phyloP scores from a whole-genome alignment of 208 protist species.

The Phytomonas francai region DNA sequence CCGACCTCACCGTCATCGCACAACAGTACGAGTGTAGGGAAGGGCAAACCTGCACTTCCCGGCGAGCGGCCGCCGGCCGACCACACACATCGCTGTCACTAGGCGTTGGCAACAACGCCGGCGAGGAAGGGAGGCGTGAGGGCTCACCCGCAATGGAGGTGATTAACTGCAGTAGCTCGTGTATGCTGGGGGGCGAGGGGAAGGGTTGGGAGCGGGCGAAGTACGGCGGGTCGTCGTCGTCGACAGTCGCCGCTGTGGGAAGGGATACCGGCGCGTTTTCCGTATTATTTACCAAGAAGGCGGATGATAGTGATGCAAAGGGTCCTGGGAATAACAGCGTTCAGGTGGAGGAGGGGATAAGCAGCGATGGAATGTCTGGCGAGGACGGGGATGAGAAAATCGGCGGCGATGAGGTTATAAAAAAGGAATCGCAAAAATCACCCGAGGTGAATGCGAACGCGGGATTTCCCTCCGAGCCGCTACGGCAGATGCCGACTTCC shows the following conservation, averaged over 20 bases:
- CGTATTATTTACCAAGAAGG: not conserved
- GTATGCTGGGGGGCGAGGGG: not conserved
- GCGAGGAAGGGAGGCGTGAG: not conserved
- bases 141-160: conserved; percentile 19
- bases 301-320: not conserved
- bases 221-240: not conserved
- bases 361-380: not conserved
- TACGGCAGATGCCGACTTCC: not conserved
- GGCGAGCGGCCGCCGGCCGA: not conserved
- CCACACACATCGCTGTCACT: not conserved
- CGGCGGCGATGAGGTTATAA: conserved; percentile 2
- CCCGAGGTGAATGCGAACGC: not conserved
- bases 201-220: not conserved
- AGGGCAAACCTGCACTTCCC: conserved; percentile 21
- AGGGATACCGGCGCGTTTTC: not conserved
- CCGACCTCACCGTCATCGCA: conserved; percentile 51
- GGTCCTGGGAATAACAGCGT: not conserved
- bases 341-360: not conserved
- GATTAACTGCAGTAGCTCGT: conserved; percentile 11
- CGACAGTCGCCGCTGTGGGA: not conserved
- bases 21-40: conserved; percentile 52
- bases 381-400: conserved; percentile 7
- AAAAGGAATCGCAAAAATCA: not conserved
- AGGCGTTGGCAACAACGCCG: not conserved
- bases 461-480: not conserved